A percentile compares a stretch with the other conserved stretches of the same genome.
phyloP scores from a whole-genome alignment of 2,329 filamentous ascomycete species.

The Fusarium sp. region DNA sequence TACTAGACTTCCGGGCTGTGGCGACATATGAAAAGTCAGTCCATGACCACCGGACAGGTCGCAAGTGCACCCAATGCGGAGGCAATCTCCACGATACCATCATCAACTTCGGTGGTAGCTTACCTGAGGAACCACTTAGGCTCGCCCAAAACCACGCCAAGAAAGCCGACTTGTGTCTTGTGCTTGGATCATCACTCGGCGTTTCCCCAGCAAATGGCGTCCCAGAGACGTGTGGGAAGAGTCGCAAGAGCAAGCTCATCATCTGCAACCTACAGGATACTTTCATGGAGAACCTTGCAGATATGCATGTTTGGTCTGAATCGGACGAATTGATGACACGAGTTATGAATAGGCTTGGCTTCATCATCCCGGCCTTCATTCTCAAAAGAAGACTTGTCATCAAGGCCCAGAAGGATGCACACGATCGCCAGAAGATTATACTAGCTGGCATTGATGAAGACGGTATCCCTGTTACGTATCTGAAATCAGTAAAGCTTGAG shows the following conservation, averaged over 20 bases:
- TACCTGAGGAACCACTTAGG: conserved; percentile 51
- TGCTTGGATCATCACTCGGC: conserved; percentile 61
- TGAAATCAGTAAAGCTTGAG: conserved; percentile 56
- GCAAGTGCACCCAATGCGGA: conserved; percentile 57
- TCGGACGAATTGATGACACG: conserved; percentile 57
- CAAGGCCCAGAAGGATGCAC: conserved; percentile 39
- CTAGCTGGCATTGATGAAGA: conserved; percentile 57
- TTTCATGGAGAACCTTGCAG: conserved; percentile 54
- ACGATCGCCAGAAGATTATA: conserved; percentile 46
- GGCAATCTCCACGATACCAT: conserved; percentile 59
- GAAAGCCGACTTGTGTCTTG: conserved; percentile 61
- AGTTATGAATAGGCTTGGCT: conserved; percentile 56
- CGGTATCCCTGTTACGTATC: conserved; percentile 57
- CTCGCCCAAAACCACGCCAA: conserved; percentile 54
- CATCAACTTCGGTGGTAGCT: conserved; percentile 60
- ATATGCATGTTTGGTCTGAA: conserved; percentile 53
- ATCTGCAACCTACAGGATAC: conserved; percentile 64
- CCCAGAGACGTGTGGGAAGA: conserved; percentile 53
- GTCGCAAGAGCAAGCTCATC: conserved; percentile 51
- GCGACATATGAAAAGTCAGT: conserved; percentile 58
- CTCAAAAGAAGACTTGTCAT: conserved; percentile 54
- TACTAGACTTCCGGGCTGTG: conserved; percentile 59
- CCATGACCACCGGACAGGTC: conserved; percentile 61
- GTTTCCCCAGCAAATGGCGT: conserved; percentile 59
- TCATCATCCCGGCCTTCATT: conserved; percentile 56